A percentile compares a stretch with the other conserved stretches of the same genome.
phyloP scores from a whole-genome alignment of 2,329 filamentous ascomycete genomes.

The Verticillium dahliae region DNA sequence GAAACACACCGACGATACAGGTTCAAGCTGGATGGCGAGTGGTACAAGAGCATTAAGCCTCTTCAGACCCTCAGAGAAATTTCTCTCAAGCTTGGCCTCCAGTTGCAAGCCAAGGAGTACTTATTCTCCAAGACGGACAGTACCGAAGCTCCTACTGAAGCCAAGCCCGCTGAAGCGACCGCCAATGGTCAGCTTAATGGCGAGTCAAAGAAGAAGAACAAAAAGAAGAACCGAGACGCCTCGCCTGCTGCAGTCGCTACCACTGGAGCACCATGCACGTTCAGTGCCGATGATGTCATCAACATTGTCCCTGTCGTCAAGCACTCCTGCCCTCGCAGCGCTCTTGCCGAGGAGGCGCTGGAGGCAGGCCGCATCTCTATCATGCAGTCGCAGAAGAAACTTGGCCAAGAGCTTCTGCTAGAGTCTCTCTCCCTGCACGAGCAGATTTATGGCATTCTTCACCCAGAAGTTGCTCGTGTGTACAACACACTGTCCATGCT shows the following conservation, averaged over 20 bases:
- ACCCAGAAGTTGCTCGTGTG: slow-evolving; percentile 90
- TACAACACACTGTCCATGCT: slow-evolving; percentile 95
- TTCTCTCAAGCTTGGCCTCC: slow-evolving; percentile 80
- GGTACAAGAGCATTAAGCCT: slow-evolving; percentile 62
- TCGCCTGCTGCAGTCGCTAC: slow-evolving; percentile 41
- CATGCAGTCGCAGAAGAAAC: slow-evolving; percentile 87
- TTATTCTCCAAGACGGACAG: slow-evolving; percentile 25
- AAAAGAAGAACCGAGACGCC: slow-evolving; percentile 53
- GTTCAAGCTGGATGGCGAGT: slow-evolving; percentile 62
- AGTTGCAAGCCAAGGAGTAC: slow-evolving; percentile 66
- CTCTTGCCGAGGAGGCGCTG: slow-evolving; percentile 88
- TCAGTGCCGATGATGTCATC: slow-evolving; percentile 77
- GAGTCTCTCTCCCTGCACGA: slow-evolving; percentile 94
- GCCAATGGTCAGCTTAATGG: slow-evolving; percentile 34
- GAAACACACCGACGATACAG: slow-evolving; percentile 72
- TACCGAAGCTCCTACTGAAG: slow-evolving; percentile 22
- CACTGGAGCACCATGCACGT: slow-evolving; percentile 47
- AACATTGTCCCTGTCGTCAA: slow-evolving; percentile 95
- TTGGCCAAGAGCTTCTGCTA: slow-evolving; percentile 91
- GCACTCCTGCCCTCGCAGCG: slow-evolving; percentile 84
- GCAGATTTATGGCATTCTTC: slow-evolving; percentile 96
- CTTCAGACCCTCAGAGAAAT: slow-evolving; percentile 86
- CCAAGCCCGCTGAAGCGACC: slow-evolving; percentile 18
- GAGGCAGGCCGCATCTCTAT: slow-evolving; percentile 97
- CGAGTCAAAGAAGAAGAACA: slow-evolving; percentile 45